Evolutionary conservation across 2,329 filamentous ascomycete genomes (phyloP), one percentile per base, ranked within the genome.

Genomic region (Cordyceps cateniannulata): DNA sequence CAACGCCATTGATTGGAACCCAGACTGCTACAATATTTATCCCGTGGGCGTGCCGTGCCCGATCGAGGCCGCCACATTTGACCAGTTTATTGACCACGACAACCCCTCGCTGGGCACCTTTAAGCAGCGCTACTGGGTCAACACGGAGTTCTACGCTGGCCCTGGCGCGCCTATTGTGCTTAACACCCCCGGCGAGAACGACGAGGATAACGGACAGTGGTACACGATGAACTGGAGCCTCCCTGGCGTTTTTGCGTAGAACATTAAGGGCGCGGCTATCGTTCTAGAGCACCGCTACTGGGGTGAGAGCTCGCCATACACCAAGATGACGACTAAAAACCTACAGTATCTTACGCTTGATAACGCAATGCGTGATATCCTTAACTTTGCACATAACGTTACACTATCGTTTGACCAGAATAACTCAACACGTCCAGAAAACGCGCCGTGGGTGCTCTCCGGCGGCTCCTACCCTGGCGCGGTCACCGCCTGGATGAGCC

Each of bases 381-480:
- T 85, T 8, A 92, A 89, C 72, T 93, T 95, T 72, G 88, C 90
- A 0, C 74, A 84, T 60, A 82, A 93, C 63, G 79, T 90, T 59
- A 78, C 83, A 47, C 90, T 91, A 62, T 77, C 82, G 0, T 89
- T 89, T 0, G 75, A 91, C 20, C 83, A 85, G 66, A 73, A 87
- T 62, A 69, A 80, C 32, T 80, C 89, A 64, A 75, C 91, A 53
- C 88, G 81, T 1, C 83, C 89, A 0, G 77, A 83, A 3, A 81
- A 79, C 20, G 85, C 84, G 0, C 82, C 90, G 0, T 93, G 87
- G 76, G 85, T 95, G 61, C 84, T 83, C 0, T 92, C 91, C 63
- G 91, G 91, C 5, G 90, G 90, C 4, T 91, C 87, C 0, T 95
- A 95, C 69, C 86, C 89, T 1, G 91, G 91, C 16, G 87, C 86